These are phyloP conservation scores for Themeda triandra DNA, from an alignment of 176 grass and related monocot species.

Conservation along the genomic window DNA sequence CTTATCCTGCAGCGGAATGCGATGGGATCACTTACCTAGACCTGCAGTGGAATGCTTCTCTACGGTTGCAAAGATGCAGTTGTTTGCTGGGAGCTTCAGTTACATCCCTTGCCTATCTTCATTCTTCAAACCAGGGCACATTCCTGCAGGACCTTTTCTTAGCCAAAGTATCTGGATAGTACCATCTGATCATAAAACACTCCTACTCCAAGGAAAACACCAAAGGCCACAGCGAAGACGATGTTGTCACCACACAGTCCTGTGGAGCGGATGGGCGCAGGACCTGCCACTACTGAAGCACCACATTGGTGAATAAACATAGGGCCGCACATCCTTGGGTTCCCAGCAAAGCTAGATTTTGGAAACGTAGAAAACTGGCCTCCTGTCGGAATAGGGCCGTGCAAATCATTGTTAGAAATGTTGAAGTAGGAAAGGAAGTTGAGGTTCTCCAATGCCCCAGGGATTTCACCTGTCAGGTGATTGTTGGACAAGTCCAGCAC, in stretches of 20 bases:
- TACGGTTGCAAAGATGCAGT: too few species aligned
- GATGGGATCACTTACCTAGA: too few species aligned
- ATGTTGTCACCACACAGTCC: not conserved
- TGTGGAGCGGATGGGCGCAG: not conserved
- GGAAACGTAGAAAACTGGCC: constrained; percentile 33
- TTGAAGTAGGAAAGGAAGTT: constrained; percentile 51
- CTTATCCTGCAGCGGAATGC: too few species aligned
- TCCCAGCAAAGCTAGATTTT: constrained; percentile 24
- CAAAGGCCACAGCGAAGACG: not conserved
- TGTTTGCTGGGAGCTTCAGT: too few species aligned
- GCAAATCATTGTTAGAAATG: constrained; percentile 33
- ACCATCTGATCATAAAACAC: constrained; percentile 14
- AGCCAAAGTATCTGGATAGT: not conserved
- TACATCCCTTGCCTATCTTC: not conserved
- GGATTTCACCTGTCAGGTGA: constrained; percentile 38
- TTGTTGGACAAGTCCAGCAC: constrained; percentile 35
- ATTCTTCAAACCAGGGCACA: not conserved
- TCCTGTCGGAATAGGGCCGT: constrained; percentile 40
- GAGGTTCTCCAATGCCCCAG: constrained; percentile 5
- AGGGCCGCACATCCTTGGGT: constrained; percentile 17
- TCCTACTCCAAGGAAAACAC: not conserved
- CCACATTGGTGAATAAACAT: not conserved
- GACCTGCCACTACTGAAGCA: not conserved
- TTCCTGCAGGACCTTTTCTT: not conserved
- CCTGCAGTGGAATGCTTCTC: too few species aligned